Evolutionary conservation across 768 basidiomycete genomes (phyloP).

Genomic region (Trametes maxima): DNA sequence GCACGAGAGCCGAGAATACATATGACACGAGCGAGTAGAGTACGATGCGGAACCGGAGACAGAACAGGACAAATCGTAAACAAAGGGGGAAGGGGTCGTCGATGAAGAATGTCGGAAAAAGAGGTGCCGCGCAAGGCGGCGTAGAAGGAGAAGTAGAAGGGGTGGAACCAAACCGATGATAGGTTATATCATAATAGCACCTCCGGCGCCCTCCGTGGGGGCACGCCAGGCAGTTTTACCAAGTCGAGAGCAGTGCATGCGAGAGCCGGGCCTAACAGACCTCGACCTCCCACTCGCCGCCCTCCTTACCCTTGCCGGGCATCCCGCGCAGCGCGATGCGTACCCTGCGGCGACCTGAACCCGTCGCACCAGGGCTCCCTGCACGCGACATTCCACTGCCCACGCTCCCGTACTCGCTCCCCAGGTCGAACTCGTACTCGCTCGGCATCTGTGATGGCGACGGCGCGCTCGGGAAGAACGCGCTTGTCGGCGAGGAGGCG

Average conservation of each 20-base stretch:
- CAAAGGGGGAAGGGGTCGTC: background rate
- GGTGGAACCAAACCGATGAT: slow-evolving; percentile 19
- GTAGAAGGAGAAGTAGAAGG: background rate
- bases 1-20: slow-evolving; percentile 25
- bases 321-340: slow-evolving; percentile 68
- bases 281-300: slow-evolving; percentile 81
- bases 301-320: slow-evolving; percentile 62
- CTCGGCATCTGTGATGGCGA: slow-evolving; percentile 16
- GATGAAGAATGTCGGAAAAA: background rate
- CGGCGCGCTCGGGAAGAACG: slow-evolving; percentile 19
- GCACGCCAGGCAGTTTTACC: slow-evolving; percentile 7
- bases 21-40: slow-evolving; percentile 22
- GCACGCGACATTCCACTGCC: slow-evolving; percentile 24
- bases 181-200: slow-evolving; percentile 21
- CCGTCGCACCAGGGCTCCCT: slow-evolving; percentile 23
- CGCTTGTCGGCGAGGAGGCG: slow-evolving; percentile 16
- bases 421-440: slow-evolving; percentile 25
- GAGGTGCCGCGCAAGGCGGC: background rate
- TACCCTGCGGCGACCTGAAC: slow-evolving; percentile 51
- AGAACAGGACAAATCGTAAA: background rate
- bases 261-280: slow-evolving; percentile 49
- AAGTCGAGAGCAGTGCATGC: background rate
- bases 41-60: slow-evolving; percentile 9
- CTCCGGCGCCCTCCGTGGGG: slow-evolving; percentile 8
- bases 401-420: slow-evolving; percentile 22